Conservation (phyloP, 2,329 filamentous ascomycete genomes). For the Aureobasidium namibiae region DNA sequence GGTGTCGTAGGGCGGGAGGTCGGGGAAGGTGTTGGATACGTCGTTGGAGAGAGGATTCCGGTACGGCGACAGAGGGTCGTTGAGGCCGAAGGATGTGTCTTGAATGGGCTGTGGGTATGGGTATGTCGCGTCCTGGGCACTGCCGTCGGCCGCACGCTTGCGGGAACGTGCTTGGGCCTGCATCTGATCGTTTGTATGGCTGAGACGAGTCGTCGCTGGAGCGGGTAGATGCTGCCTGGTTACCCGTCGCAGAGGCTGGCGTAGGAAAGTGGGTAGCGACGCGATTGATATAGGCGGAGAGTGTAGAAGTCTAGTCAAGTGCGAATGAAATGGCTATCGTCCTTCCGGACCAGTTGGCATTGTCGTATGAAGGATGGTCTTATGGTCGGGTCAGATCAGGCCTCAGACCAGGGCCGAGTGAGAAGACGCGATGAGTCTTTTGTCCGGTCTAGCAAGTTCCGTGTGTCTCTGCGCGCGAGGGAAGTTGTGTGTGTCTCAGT, state of each 20-base stretch:
- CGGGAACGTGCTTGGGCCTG: slow-evolving; percentile 28
- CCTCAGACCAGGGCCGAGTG: not conserved
- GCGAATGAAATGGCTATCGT: slow-evolving; percentile 1
- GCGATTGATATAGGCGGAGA: not conserved
- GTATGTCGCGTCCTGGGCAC: slow-evolving; percentile 51
- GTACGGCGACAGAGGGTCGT: slow-evolving; percentile 34
- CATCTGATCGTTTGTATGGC: slow-evolving; percentile 9
- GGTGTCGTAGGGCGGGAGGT: slow-evolving; percentile 30
- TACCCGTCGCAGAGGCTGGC: not conserved
- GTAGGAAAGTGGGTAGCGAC: slow-evolving; percentile 5
- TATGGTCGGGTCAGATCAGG: not conserved
- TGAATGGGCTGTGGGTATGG: slow-evolving; percentile 24
- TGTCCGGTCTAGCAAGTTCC: slow-evolving; percentile 2
- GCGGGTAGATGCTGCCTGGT: not conserved
- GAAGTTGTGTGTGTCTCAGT: not conserved
- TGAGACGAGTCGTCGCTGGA: not conserved
- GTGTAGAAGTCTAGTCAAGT: not conserved
- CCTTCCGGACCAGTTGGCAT: not conserved
- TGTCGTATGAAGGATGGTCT: not conserved
- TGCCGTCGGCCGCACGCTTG: slow-evolving; percentile 56
- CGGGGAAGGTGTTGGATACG: slow-evolving; percentile 26
- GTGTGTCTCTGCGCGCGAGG: not conserved
- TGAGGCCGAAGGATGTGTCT: slow-evolving; percentile 14
- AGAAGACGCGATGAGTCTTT: slow-evolving; percentile 1
- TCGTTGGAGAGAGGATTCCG: slow-evolving; percentile 40